A percentile compares a stretch with the other conserved stretches of the same genome.
Evolutionary conservation across 129 eudicot species (phyloP).

Genomic region (Mikania micrantha): DNA sequence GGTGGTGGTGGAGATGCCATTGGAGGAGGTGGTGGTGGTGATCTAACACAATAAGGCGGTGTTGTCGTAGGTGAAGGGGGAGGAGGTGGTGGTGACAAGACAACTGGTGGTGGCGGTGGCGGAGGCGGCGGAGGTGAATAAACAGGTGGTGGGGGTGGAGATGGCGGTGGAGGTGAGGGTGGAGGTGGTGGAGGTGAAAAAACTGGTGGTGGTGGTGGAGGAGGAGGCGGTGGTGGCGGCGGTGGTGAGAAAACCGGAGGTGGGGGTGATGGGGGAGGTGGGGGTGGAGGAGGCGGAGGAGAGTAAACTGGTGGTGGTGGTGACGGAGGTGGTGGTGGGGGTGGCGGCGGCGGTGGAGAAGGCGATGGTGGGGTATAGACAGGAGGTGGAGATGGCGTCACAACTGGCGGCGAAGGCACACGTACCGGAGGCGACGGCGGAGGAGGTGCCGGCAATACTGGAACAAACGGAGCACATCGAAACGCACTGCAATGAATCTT

Average conservation of each 20-base stretch:
- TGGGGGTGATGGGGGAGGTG: constrained; percentile 39
- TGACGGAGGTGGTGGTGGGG: constrained; percentile 9
- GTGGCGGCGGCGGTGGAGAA: constrained; percentile 27
- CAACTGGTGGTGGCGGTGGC: background rate
- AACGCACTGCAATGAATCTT: constrained; percentile 55
- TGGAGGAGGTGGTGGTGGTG: background rate
- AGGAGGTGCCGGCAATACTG: constrained; percentile 34
- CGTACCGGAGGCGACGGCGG: constrained; percentile 28
- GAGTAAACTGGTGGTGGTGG: constrained; percentile 36
- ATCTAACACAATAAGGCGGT: constrained; percentile 23
- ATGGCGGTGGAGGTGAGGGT: constrained; percentile 43
- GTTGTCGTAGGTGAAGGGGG: constrained; percentile 15
- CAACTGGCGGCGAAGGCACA: constrained; percentile 20
- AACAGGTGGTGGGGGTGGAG: constrained; percentile 20
- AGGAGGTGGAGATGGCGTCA: background rate
- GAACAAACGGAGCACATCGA: constrained; percentile 54
- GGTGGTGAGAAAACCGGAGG: constrained; percentile 32
- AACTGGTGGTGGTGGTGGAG: constrained; percentile 31
- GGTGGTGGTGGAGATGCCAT: constrained; percentile 36
- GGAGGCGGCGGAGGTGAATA: background rate
- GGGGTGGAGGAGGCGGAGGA: constrained; percentile 30
- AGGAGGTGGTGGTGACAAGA: background rate
- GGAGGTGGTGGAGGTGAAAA: constrained; percentile 23
- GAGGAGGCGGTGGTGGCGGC: constrained; percentile 26
- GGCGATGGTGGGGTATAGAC: constrained; percentile 26